Evolutionary conservation across 2,329 filamentous ascomycete genomes (phyloP).

Genomic region (Cladosporium sp.): DNA sequence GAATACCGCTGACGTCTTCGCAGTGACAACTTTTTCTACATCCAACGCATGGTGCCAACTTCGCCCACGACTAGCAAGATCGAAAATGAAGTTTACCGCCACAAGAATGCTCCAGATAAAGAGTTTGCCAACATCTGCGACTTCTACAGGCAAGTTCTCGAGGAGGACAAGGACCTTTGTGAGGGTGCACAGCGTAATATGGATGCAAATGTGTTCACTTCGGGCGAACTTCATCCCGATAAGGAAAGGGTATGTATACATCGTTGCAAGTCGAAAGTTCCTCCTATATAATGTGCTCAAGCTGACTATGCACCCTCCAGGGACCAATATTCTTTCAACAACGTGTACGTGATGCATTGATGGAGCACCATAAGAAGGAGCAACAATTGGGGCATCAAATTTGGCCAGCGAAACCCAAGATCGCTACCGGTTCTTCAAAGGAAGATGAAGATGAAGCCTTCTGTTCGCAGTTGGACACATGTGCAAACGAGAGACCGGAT

Average conservation of each 20-base stretch:
- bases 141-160: conserved; percentile 59
- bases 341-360: conserved; percentile 27
- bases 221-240: conserved; percentile 59
- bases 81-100: conserved; percentile 52
- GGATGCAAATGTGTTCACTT: conserved; percentile 59
- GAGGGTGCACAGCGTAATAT: conserved; percentile 59
- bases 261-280: no score
- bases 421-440: not conserved
- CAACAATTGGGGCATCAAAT: conserved; percentile 31
- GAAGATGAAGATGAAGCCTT: conserved; percentile 13
- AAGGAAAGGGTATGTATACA: conserved; percentile 12
- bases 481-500: conserved; percentile 1
- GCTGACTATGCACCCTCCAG: not conserved
- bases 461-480: conserved; percentile 14
- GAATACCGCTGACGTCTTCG: not conserved
- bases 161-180: conserved; percentile 63
- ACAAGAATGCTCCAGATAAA: conserved; percentile 44
- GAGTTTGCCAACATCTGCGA: conserved; percentile 46
- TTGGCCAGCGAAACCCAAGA: conserved; percentile 27
- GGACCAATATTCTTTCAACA: conserved; percentile 22
- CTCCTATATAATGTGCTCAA: not conserved
- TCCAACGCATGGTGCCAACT: conserved; percentile 38
- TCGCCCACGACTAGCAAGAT: conserved; percentile 53
- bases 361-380: conserved; percentile 34
- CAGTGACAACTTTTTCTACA: conserved; percentile 50